These are phyloP conservation scores for Elaeagnus macrophylla DNA, from an alignment of 306 rosid species.

Conservation along the genomic window DNA sequence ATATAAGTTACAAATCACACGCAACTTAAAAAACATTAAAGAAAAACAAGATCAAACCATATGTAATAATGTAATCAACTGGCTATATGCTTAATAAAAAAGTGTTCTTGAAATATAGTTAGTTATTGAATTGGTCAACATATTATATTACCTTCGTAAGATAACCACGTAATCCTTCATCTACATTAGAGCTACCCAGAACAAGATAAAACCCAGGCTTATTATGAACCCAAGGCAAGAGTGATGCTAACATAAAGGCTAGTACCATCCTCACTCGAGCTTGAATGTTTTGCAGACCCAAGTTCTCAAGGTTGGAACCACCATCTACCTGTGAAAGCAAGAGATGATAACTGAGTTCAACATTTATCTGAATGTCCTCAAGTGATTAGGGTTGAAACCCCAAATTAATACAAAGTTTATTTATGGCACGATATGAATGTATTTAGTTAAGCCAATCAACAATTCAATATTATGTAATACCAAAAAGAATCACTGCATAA, in stretches of 20 bases:
- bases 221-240: slow-evolving; percentile 92
- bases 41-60: too few species aligned
- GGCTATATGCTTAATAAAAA: too few species aligned
- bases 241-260: slow-evolving; percentile 95
- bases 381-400: not conserved
- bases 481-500: too few species aligned
- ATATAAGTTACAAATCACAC: too few species aligned
- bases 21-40: too few species aligned
- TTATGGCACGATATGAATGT: too few species aligned
- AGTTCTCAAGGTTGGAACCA: slow-evolving; percentile 77
- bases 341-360: slow-evolving; percentile 6
- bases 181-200: slow-evolving; percentile 89
- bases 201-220: slow-evolving; percentile 90
- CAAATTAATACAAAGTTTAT: too few species aligned
- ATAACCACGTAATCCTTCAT: slow-evolving; percentile 86
- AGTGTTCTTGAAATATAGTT: too few species aligned
- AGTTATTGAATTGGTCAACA: too few species aligned
- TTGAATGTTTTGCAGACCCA: slow-evolving; percentile 89
- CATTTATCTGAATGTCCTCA: not conserved
- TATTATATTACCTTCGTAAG: slow-evolving; percentile 61
- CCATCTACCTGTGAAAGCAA: slow-evolving; percentile 69
- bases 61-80: too few species aligned
- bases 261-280: slow-evolving; percentile 92
- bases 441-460: too few species aligned
- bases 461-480: too few species aligned